Evolutionary conservation across 2,329 filamentous ascomycete species (phyloP), one percentile per base, ranked within the genome.

Genomic region (Podosphaera aphanis): DNA sequence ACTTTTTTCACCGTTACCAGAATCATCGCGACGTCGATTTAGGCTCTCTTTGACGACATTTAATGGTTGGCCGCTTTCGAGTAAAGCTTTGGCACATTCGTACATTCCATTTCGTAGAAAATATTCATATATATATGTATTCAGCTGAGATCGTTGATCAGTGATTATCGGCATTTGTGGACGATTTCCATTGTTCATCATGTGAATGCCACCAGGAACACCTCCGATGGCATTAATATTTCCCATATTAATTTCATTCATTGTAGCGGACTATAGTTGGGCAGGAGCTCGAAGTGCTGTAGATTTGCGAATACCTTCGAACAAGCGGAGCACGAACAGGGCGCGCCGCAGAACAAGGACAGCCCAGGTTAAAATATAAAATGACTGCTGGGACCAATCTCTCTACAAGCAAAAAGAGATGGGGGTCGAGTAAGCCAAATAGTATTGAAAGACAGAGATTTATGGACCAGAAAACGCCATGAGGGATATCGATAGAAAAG

Each of bases 51-150:
- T 82, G 46, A 68, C 43, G 39, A 77, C 66, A 55, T 77, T 80
- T 51, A 83, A 65, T 48, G 70, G 74, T 57, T 79, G 70, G 52
- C 80, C 73, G 61, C 71, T 70, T 39, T 71, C 68, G 47, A 83
- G 64, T 49, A 93, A 68, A 43, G 77, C 71, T 54, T 83, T 76
- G 52, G 90, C 90, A 59, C 82, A 79, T 52, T 90, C 82, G 58
- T 73, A 79, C 71, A 93, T 83, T 54, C 77, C 73, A 61, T 84
- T 81, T 57, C 82, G 83, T 53, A 94, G 67, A 52, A 95, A 88
- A 61, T 90, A 88, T 58, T 90, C 83, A 68, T 88, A 90, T 53
- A 90, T 90, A 61, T 86, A 86, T 18, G 83, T 88, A 64, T 88
- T 86, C 44, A 90, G 70, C 49, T 76, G 64, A 43, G 69, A 64